phyloP scores from a whole-genome alignment of 2,329 filamentous ascomycete species.

The Paramyrothecium sp. region DNA sequence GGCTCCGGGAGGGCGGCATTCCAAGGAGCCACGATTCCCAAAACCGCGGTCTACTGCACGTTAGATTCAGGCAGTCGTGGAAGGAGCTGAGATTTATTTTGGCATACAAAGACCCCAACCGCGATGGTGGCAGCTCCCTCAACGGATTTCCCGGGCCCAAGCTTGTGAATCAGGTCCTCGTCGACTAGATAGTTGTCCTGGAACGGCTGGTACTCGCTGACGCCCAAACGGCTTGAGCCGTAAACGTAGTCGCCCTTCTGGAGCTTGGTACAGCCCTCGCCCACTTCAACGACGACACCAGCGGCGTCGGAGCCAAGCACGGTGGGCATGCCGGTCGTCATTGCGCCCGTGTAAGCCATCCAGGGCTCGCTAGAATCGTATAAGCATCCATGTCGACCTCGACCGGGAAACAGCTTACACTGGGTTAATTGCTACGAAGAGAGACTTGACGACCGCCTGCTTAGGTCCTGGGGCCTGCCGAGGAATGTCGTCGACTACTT shows the following conservation, averaged over 20 bases:
- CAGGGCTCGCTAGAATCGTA: conserved; percentile 22
- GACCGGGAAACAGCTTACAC: conserved; percentile 22
- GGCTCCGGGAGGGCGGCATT: conserved; percentile 19
- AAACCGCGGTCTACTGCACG: conserved; percentile 25
- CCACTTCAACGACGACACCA: conserved; percentile 28
- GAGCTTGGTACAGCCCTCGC: conserved; percentile 25
- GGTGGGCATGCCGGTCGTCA: conserved; percentile 31
- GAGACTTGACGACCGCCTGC: conserved; percentile 33
- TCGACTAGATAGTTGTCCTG: conserved; percentile 36
- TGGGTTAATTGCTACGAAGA: conserved; percentile 32
- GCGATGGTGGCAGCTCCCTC: conserved; percentile 33
- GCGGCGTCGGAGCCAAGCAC: conserved; percentile 35
- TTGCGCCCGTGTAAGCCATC: conserved; percentile 28
- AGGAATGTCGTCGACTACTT: conserved; percentile 16
- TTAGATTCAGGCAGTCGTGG: conserved; percentile 1
- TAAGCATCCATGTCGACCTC: background rate
- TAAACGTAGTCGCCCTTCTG: conserved; percentile 31
- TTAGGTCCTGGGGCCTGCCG: conserved; percentile 24
- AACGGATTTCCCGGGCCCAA: conserved; percentile 16
- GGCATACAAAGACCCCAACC: conserved; percentile 28
- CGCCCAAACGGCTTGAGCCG: conserved; percentile 31
- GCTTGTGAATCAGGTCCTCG: conserved; percentile 31
- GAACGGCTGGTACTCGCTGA: conserved; percentile 29
- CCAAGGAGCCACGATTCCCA: conserved; percentile 27
- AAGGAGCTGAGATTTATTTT: background rate